Conservation (phyloP, 306 rosid genomes). For the Gastrolobium bilobum region DNA sequence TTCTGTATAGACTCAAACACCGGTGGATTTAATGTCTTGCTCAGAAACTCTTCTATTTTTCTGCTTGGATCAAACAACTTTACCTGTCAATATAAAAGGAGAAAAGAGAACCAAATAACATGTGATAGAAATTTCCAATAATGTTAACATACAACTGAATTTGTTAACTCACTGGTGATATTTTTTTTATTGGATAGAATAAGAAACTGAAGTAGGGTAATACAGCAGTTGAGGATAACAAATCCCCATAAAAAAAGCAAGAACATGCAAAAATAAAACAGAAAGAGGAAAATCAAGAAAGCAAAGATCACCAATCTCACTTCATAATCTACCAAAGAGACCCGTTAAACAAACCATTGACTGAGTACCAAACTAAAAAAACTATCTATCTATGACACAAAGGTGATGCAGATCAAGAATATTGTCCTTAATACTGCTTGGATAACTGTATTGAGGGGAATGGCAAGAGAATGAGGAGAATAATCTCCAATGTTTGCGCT, state of each 20-base stretch:
- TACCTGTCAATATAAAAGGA: slow-evolving; percentile 58
- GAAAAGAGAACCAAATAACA: slow-evolving; percentile 3
- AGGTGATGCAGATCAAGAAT: too few relatives aligned
- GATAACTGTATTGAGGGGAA: too few relatives aligned
- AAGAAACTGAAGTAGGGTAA: neutral
- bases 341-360: neutral
- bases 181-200: neutral
- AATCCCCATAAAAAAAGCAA: neutral
- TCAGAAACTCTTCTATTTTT: slow-evolving; percentile 67
- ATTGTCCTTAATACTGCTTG: too few relatives aligned
- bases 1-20: slow-evolving; percentile 65
- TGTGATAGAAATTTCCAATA: neutral
- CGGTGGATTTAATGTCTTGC: slow-evolving; percentile 83
- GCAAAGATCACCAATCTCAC: neutral
- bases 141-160: neutral
- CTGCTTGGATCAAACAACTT: slow-evolving; percentile 77
- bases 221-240: neutral
- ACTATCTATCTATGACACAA: too few relatives aligned
- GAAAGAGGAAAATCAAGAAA: neutral
- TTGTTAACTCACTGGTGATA: neutral
- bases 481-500: too few relatives aligned
- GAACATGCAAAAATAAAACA: neutral
- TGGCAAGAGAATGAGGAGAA: too few relatives aligned
- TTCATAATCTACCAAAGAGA: neutral
- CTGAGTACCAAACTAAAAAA: too few relatives aligned